phyloP scores from a whole-genome alignment of 2,329 filamentous ascomycete genomes.

The Alternaria viburni region DNA sequence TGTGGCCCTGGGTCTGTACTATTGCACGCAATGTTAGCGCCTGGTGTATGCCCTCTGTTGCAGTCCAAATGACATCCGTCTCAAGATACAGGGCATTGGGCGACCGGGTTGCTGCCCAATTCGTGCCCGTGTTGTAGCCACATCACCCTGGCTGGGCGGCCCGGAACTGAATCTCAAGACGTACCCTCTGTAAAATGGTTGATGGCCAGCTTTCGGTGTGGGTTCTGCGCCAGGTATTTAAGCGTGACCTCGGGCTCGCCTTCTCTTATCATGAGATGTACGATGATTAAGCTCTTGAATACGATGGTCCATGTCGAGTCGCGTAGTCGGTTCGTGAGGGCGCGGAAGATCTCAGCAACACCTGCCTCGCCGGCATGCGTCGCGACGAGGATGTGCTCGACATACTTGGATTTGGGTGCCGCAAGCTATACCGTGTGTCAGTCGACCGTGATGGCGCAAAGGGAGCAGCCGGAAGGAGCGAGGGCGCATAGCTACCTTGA shows the following conservation, averaged over 20 bases:
- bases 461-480: background rate
- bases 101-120: background rate
- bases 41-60: background rate
- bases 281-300: slow-evolving; percentile 94
- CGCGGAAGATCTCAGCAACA: slow-evolving; percentile 93
- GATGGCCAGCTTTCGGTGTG: slow-evolving; percentile 78
- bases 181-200: slow-evolving; percentile 91
- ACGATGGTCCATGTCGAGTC: slow-evolving; percentile 99
- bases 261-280: slow-evolving; percentile 97
- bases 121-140: background rate
- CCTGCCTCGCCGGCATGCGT: slow-evolving; percentile 94
- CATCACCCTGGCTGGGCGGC: background rate
- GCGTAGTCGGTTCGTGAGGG: slow-evolving; percentile 83
- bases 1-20: slow-evolving; percentile 94
- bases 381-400: slow-evolving; percentile 95
- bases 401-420: slow-evolving; percentile 98
- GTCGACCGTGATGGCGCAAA: slow-evolving; percentile 18
- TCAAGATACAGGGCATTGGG: background rate
- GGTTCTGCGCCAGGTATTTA: slow-evolving; percentile 80
- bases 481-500: slow-evolving; percentile 69
- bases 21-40: slow-evolving; percentile 56
- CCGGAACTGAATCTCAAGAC: slow-evolving; percentile 40
- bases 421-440: slow-evolving; percentile 68
- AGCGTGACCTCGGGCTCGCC: slow-evolving; percentile 89
- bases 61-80: background rate